Evolutionary conservation across 106 monocot genomes (phyloP), one percentile per base, ranked within the genome.

Genomic region (Posidonia australis): DNA sequence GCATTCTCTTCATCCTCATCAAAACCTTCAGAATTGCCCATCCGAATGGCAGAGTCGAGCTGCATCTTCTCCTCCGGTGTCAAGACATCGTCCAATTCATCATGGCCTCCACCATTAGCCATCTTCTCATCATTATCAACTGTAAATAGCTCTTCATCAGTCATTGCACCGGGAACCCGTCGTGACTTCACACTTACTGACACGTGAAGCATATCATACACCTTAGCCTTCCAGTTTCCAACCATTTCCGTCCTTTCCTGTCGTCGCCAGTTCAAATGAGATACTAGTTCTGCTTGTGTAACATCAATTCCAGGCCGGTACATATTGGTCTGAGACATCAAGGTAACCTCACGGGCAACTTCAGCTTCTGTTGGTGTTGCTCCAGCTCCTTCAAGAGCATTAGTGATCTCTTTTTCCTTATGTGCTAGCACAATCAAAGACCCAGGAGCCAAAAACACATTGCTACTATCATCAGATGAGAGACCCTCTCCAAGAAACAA

Each of bases 301-400:
- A 96, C 96, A 45, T 98, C 96, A 60, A 98, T 98, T 18, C 90
- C 90, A 0, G 94, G 96, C 1, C 96, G 77, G 48, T 98, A 87
- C 90, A 98, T 90, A 54, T 98, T 90, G 0, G 90, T 96, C 72
- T 85, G 86, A 0, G 96, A 84, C 96, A 98, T 98, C 68, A 98
- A 65, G 0, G 96, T 74, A n/a, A 98, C 96, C 67, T 98, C 90
- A 63, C 83, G 87, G 19, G 83, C 84, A 7, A 90, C 96, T 84
- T 98, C 96, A 1, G 87, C 71, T 48, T 90, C 96, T 1, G 90
- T 85, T 0, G 96, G 96, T 58, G 65, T 77, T 5, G 78, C 80
- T 0, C 96, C 96, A 36, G 96, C 90, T n/a, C 96, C 96, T 67
- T 98, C 90, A 9, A 98, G 71, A 10, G 90, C 96, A 75, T 90